Base-by-base conservation (phyloP, 2,329 filamentous ascomycete genomes). In the Thelonectria olida region DNA sequence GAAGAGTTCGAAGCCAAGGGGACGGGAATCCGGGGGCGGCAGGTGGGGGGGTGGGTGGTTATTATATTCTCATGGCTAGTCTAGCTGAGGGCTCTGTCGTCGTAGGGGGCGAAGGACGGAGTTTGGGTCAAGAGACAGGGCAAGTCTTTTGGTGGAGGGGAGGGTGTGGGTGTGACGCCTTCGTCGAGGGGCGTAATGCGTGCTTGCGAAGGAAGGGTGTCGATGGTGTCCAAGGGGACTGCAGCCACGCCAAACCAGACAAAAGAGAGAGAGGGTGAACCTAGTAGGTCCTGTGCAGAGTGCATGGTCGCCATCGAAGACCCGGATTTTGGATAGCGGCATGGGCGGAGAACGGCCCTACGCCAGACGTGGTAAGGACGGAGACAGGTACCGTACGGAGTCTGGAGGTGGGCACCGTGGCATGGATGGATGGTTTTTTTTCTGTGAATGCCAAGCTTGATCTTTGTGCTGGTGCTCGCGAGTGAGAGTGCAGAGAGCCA, bases 11-110 rank as follows among this genome's bases (percentile, higher is more conserved):
- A 72, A 62, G 66, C 64, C 70, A 72, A 72, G 66, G 68, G 62
- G 62, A 68, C 58, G 64, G 64, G 69, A 73, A 73, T 73, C 71
- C 70, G 71, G 71, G 71, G 70, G 67, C 57, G 58, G 66, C 54
- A 65, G 69, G 69, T 70, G 71, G 71, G 67, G 71, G 71, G 57
- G 71, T 68, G 71, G 67, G 71, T 70, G 71, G 63, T 65, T 71
- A 72, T 73, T 73, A 73, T 73, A 73, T 71, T 73, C 67, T 64
- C 62, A 44, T 67, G 28, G 52, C 55, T 69, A 67, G 67, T 53
- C 66, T 58, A 22, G 55, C 31, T 60, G 58, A 64, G 63, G 60
- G 64, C 64, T 58, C 63, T 23, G 12, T 64, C 58, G 61, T 57
- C 41, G 55, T 58, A 65, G 58, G 48, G 67, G 64, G 63, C 60